Evolutionary conservation across 2,329 filamentous ascomycete species (phyloP), one percentile per base, ranked within the genome.

Genomic region (Ophiostoma himal-ulmi): DNA sequence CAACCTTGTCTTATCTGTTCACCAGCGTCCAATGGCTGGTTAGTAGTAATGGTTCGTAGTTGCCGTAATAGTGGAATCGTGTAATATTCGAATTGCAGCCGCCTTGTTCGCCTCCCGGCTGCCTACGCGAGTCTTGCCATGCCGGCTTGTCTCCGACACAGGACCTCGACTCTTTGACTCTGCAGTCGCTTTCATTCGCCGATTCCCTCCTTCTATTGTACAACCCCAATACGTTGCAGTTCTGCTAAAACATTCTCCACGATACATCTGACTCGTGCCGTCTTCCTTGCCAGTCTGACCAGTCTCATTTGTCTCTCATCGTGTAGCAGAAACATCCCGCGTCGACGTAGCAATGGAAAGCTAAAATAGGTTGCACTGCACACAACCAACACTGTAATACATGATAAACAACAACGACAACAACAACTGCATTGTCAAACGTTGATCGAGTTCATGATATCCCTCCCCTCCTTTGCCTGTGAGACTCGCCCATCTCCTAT

Each of bases 1-100:
- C 62, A 65, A 65, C 62, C 62, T 65, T 22, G 62, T 39, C 62
- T 64, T 62, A 62, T 62, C 57, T 62, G 2, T 52, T 36, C 7
- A 17, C 57, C 26, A 22, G n/a, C 30, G 3, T 2, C 30, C 30
- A 30, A 30, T 30, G 30, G 30, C 4, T 30, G 30, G 30, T 30
- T 30, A 30, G 30, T 30, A 30, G 30, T 30, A 30, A 30, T 30
- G 3, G 30, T 30, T 30, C 3, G 30, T 30, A 30, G 30, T 30
- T 30, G 30, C 26, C 26, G 48, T 54, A 54, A 54, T 13, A 30
- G 20, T 57, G 52, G 4, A 57, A 11, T 57, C 26, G 20, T 48
- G 44, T 1, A 4, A 6, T n/a, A 20, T 11, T 57, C 8, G 13
- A 57, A 57, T 26, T 57, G 22, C 52, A 22, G 48, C 20, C 48